phyloP scores from a whole-genome alignment of 192 early-diverging fungal species.

The Oehlia diaphana region DNA sequence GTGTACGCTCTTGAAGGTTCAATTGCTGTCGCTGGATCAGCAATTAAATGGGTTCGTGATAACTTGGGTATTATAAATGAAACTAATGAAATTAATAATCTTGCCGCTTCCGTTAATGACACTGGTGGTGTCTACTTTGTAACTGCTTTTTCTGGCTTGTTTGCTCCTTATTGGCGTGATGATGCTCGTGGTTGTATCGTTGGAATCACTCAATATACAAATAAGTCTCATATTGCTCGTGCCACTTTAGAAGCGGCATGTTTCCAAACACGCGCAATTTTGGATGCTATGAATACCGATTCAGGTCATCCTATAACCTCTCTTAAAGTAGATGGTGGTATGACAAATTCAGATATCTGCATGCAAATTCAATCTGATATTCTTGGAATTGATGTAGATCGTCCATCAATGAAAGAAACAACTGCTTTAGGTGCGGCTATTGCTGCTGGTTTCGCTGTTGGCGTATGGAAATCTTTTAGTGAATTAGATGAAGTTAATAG shows the following conservation, averaged over 20 bases:
- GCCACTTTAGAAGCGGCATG: constrained; percentile 90
- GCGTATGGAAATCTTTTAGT: constrained; percentile 55
- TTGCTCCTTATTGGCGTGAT: constrained; percentile 92
- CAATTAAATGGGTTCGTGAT: constrained; percentile 89
- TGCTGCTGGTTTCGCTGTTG: constrained; percentile 64
- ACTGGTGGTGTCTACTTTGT: constrained; percentile 95
- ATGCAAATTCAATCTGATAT: constrained; percentile 95
- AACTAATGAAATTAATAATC: constrained; percentile 68
- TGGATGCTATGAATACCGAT: constrained; percentile 89
- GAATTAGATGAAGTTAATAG: constrained; percentile 57
- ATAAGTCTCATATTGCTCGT: constrained; percentile 78
- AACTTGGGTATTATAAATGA: constrained; percentile 78
- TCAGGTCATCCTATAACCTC: constrained; percentile 62
- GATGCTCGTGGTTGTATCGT: constrained; percentile 86
- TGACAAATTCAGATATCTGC: constrained; percentile 84
- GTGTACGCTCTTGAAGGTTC: constrained; percentile 92
- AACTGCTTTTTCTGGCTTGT: constrained; percentile 89
- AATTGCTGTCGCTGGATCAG: constrained; percentile 87
- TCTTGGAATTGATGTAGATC: constrained; percentile 71
- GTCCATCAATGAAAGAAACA: constrained; percentile 88
- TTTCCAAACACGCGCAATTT: constrained; percentile 85
- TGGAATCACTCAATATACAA: constrained; percentile 88
- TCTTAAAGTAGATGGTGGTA: constrained; percentile 94
- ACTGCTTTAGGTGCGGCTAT: constrained; percentile 92
- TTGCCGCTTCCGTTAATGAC: constrained; percentile 69